A percentile compares a stretch with the other conserved stretches of the same genome.
phyloP scores from a whole-genome alignment of 1,139 yeast genomes.

The Candida buenavistaensis region DNA sequence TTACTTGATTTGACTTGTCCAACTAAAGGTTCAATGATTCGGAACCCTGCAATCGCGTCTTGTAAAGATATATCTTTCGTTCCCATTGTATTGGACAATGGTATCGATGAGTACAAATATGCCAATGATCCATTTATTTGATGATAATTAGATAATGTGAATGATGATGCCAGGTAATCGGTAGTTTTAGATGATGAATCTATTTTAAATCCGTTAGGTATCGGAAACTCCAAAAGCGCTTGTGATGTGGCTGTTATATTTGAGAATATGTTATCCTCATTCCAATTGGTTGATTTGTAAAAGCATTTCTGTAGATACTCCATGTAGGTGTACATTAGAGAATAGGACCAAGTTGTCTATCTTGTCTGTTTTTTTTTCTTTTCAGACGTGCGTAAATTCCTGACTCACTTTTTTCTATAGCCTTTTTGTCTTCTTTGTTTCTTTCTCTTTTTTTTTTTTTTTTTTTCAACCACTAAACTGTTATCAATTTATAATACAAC shows the following conservation, averaged over 20 bases:
- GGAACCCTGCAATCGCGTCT: constrained; percentile 78
- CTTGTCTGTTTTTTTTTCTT: neutral
- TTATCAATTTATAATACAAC: constrained; percentile 1
- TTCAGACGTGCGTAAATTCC: no score
- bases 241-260: constrained; percentile 69
- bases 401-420: no score
- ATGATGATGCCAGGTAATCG: constrained; percentile 69
- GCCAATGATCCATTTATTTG: constrained; percentile 81
- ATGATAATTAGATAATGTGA: constrained; percentile 68
- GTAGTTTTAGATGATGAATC: constrained; percentile 75
- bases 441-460: constrained; percentile 2
- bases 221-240: constrained; percentile 68
- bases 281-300: constrained; percentile 71
- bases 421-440: neutral
- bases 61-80: constrained; percentile 61
- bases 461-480: constrained; percentile 2
- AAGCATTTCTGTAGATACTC: constrained; percentile 78
- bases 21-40: constrained; percentile 51
- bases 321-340: constrained; percentile 79
- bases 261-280: constrained; percentile 72
- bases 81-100: constrained; percentile 51
- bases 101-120: constrained; percentile 70
- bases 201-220: constrained; percentile 69
- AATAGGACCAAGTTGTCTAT: no score
- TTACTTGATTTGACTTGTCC: constrained; percentile 1